Conservation (phyloP, 129 eudicot genomes). For the Deinandra increscens region DNA sequence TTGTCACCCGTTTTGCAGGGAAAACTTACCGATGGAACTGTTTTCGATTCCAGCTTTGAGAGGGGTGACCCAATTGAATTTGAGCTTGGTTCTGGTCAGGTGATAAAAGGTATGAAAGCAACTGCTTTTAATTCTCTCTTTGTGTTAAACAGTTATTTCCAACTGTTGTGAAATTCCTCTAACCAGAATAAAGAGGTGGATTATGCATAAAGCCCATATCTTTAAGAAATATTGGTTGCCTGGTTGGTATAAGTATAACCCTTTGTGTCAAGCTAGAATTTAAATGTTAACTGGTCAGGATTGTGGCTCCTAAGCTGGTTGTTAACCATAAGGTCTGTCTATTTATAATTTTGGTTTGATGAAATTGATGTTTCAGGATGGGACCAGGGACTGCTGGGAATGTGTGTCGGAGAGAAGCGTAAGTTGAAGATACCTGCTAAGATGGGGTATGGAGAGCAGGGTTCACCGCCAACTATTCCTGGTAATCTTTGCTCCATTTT, state of each 20-base stretch:
- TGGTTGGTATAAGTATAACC: not conserved
- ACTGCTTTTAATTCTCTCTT: not conserved
- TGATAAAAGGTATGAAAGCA: slow-evolving; percentile 68
- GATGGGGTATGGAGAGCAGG: slow-evolving; percentile 94
- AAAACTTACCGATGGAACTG: slow-evolving; percentile 96
- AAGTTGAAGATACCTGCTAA: slow-evolving; percentile 95
- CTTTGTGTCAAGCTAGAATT: slow-evolving; percentile 7
- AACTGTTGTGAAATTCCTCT: not conserved
- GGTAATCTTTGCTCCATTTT: slow-evolving; percentile 39
- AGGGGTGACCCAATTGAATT: slow-evolving; percentile 98
- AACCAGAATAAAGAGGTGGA: not conserved
- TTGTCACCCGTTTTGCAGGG: slow-evolving; percentile 56
- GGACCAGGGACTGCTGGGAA: slow-evolving; percentile 97
- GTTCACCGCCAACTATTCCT: slow-evolving; percentile 98
- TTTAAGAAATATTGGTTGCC: not conserved
- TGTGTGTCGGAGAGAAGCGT: slow-evolving; percentile 97
- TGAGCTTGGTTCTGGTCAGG: slow-evolving; percentile 93
- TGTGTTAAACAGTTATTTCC: not conserved
- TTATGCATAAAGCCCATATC: not conserved
- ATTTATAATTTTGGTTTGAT: not conserved
- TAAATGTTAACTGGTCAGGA: not conserved
- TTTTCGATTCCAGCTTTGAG: slow-evolving; percentile 95
- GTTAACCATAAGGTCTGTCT: not conserved
- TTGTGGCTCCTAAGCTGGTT: not conserved
- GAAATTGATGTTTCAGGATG: slow-evolving; percentile 60